These are phyloP conservation scores for Backusella morwellensis DNA, from an alignment of 192 early-diverging fungal species.

Conservation along the genomic window DNA sequence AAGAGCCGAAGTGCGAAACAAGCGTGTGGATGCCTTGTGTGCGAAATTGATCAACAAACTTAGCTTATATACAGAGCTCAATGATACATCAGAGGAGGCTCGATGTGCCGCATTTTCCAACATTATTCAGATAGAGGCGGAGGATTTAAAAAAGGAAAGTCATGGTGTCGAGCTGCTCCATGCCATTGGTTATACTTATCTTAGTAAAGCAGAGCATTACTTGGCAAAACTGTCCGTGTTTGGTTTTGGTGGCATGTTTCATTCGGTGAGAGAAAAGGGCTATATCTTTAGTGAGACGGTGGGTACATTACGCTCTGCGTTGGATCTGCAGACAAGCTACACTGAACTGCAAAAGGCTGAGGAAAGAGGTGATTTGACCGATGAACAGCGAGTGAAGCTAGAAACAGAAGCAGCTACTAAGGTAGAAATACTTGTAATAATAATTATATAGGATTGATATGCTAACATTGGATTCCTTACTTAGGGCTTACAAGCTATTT, in stretches of 20 bases:
- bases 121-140: conserved; percentile 76
- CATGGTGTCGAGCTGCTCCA: conserved; percentile 94
- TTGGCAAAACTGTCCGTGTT: conserved; percentile 66
- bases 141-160: conserved; percentile 86
- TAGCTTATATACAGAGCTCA: conserved; percentile 62
- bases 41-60: conserved; percentile 77
- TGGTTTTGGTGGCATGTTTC: conserved; percentile 70
- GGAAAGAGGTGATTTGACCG: conserved; percentile 66
- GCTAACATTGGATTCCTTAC: too few species aligned
- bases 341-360: conserved; percentile 88
- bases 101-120: conserved; percentile 62
- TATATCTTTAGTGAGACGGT: conserved; percentile 92
- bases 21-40: conserved; percentile 70
- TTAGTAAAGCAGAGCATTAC: conserved; percentile 85
- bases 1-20: conserved; percentile 48
- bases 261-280: conserved; percentile 81
- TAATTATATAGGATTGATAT: too few species aligned
- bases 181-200: conserved; percentile 91
- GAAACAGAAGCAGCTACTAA: conserved; percentile 67
- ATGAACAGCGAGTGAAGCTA: conserved; percentile 61
- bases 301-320: conserved; percentile 85
- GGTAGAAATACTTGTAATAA: conserved; percentile 13
- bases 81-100: conserved; percentile 9
- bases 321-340: conserved; percentile 92
- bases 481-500: conserved; percentile 87